Evolutionary conservation across 2,329 filamentous ascomycete species (phyloP).

Genomic region (Ophiostoma sp.): DNA sequence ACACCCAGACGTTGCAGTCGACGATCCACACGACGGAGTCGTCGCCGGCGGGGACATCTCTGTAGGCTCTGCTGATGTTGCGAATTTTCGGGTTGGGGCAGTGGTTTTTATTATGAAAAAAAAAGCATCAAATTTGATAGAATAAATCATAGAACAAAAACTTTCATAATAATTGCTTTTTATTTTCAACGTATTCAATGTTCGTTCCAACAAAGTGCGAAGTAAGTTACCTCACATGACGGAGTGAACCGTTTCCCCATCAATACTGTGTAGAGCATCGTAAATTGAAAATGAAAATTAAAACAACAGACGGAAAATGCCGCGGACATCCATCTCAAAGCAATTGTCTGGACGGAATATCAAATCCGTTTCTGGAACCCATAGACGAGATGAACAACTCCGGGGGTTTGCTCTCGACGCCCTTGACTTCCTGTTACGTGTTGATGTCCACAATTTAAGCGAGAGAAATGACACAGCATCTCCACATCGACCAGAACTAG

Average conservation of each 20-base stretch:
- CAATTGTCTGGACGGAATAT: not conserved
- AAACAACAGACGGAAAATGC: not conserved
- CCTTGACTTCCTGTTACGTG: not conserved
- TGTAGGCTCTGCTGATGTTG: conserved; percentile 91
- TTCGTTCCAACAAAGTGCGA: too few relatives aligned
- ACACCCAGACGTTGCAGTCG: conserved; percentile 96
- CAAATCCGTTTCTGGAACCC: not conserved
- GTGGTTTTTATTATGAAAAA: too few relatives aligned
- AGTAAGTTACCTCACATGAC: too few relatives aligned
- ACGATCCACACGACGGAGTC: conserved; percentile 93
- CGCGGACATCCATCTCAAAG: not conserved
- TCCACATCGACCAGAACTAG: not conserved
- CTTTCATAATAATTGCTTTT: too few relatives aligned
- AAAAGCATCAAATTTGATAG: too few relatives aligned
- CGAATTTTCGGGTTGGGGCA: conserved; percentile 98
- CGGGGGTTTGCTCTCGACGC: not conserved
- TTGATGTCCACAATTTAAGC: conserved; percentile 16
- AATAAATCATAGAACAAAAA: too few relatives aligned
- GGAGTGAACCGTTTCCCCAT: too few relatives aligned
- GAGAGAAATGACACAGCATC: not conserved
- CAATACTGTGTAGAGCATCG: too few relatives aligned
- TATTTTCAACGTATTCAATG: too few relatives aligned
- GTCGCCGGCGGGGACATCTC: conserved; percentile 81
- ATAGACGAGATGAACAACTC: not conserved
- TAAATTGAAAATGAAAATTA: not conserved